Conservation (phyloP, 129 eudicot species). For the Centella asiatica region DNA sequence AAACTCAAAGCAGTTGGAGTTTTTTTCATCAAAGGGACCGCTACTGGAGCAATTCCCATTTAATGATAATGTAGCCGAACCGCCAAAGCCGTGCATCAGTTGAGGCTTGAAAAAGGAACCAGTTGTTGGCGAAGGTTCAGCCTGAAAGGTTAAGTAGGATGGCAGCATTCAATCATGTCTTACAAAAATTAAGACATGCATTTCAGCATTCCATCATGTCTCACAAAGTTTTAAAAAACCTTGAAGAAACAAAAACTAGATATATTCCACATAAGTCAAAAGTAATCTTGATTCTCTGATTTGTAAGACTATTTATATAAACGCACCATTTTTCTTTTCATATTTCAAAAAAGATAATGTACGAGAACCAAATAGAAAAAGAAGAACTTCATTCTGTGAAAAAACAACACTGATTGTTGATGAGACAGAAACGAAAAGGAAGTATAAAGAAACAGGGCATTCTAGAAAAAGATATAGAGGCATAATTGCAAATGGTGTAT, state of each 20-base stretch:
- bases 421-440: background rate
- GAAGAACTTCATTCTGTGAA: conserved; percentile 35
- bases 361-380: conserved; percentile 30
- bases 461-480: conserved; percentile 7
- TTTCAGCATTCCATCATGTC: conserved; percentile 20
- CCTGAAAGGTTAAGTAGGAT: conserved; percentile 58
- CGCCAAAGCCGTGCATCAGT: conserved; percentile 54
- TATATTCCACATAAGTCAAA: conserved; percentile 2
- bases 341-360: conserved; percentile 19
- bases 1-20: conserved; percentile 67
- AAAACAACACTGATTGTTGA: conserved; percentile 38
- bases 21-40: conserved; percentile 36
- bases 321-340: conserved; percentile 3
- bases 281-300: conserved; percentile 25
- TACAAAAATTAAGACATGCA: conserved; percentile 10
- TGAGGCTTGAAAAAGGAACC: conserved; percentile 81
- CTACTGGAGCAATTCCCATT: conserved; percentile 26
- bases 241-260: conserved; percentile 12
- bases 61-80: conserved; percentile 33
- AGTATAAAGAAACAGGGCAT: background rate
- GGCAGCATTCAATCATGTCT: conserved; percentile 18
- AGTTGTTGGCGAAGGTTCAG: conserved; percentile 96
- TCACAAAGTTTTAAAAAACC: conserved; percentile 12
- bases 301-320: conserved; percentile 15
- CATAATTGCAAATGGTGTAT: conserved; percentile 29